Percentiles rank a stretch among this genome's conserved stretches.
Evolutionary conservation across 257 asterid species (phyloP).

Genomic region (Asclepias syriaca): DNA sequence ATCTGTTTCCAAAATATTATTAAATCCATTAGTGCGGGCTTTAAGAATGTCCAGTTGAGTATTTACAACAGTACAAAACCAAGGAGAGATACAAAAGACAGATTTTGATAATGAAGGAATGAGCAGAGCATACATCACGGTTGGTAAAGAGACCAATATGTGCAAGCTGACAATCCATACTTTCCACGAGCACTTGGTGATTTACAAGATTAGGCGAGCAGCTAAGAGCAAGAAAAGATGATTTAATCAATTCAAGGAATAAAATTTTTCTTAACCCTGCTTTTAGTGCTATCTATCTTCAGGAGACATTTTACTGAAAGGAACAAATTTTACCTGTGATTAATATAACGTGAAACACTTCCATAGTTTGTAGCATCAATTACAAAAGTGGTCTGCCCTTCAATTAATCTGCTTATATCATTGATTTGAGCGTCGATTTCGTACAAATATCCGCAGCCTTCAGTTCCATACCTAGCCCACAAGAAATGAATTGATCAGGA

Average conservation of each 20-base stretch:
- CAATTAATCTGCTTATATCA: slow-evolving; percentile 83
- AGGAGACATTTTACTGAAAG: background rate
- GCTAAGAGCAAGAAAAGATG: slow-evolving; percentile 35
- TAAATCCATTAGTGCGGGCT: background rate
- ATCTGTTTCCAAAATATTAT: slow-evolving; percentile 49
- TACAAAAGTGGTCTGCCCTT: slow-evolving; percentile 65
- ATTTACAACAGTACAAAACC: background rate
- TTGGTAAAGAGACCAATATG: slow-evolving; percentile 83
- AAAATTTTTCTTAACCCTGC: background rate
- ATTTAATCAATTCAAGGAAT: slow-evolving; percentile 12
- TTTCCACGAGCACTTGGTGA: slow-evolving; percentile 93
- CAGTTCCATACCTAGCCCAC: slow-evolving; percentile 50
- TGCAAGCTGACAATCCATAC: slow-evolving; percentile 89
- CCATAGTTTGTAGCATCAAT: slow-evolving; percentile 87
- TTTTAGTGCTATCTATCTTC: background rate
- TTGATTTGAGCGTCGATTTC: slow-evolving; percentile 68
- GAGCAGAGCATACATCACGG: slow-evolving; percentile 66
- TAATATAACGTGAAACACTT: slow-evolving; percentile 91
- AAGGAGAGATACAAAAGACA: background rate
- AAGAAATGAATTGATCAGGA: slow-evolving; percentile 9
- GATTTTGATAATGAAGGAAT: background rate
- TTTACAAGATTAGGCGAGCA: slow-evolving; percentile 89
- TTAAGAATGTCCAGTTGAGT: background rate
- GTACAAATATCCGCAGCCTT: slow-evolving; percentile 56
- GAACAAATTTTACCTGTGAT: slow-evolving; percentile 69